Conservation (phyloP, 1,284 basidiomycete species). For the Malassezia japonica region DNA sequence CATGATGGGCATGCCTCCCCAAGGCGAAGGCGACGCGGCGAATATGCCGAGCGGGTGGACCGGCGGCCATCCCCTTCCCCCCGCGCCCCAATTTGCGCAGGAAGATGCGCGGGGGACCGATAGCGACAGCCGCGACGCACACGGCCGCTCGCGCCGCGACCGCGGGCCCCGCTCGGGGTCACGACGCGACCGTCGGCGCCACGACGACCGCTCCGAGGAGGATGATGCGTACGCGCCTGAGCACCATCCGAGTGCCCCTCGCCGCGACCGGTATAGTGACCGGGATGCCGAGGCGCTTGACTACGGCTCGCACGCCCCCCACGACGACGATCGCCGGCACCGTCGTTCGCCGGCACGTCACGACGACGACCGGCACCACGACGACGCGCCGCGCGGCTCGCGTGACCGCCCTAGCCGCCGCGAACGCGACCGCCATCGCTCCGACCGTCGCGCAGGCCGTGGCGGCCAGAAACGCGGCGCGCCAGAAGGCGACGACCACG, state of each 20-base stretch:
- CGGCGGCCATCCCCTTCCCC: neutral
- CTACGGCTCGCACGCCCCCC: constrained; percentile 25
- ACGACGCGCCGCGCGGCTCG: no score
- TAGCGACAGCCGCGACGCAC: neutral
- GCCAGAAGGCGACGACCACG: constrained; percentile 8
- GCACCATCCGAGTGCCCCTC: neutral
- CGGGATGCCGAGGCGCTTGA: constrained; percentile 41
- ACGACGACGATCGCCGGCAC: constrained; percentile 15
- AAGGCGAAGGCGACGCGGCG: neutral
- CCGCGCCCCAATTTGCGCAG: neutral
- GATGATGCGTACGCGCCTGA: constrained; percentile 16
- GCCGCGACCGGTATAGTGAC: constrained; percentile 28
- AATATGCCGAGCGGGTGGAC: neutral
- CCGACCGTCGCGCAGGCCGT: constrained; percentile 17
- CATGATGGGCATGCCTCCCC: constrained; percentile 1
- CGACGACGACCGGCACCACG: constrained; percentile 2
- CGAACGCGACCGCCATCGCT: constrained; percentile 20
- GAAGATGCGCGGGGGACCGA: neutral
- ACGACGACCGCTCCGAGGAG: neutral
- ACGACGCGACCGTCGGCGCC: neutral
- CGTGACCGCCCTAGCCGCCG: constrained; percentile 14
- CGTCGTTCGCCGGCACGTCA: constrained; percentile 5
- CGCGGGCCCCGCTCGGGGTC: no score
- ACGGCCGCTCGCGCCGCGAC: neutral
- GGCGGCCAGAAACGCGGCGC: constrained; percentile 15